Evolutionary conservation across 306 rosid species (phyloP).

Genomic region (Argentina anserina): DNA sequence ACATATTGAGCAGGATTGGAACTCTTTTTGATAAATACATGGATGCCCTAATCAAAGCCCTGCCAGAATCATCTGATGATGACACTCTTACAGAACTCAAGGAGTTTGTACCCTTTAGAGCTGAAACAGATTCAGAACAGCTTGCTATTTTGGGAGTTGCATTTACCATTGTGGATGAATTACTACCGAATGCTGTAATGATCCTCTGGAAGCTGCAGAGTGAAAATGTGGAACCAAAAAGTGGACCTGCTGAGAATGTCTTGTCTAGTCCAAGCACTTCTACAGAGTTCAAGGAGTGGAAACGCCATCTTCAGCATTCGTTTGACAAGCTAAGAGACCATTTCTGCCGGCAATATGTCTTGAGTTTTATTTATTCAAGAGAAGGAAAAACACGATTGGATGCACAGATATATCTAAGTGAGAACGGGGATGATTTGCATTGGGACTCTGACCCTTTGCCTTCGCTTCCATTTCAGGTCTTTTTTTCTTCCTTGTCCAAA

Average conservation of each 20-base stretch:
- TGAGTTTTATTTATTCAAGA: conserved; percentile 91
- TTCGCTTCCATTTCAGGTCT: conserved; percentile 98
- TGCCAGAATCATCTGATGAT: conserved; percentile 91
- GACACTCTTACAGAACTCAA: conserved; percentile 77
- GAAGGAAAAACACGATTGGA: conserved; percentile 84
- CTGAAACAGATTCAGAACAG: conserved; percentile 94
- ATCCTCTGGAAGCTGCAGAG: conserved; percentile 62
- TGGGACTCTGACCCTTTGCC: conserved; percentile 71
- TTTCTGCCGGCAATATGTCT: conserved; percentile 83
- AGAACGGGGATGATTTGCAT: conserved; percentile 56
- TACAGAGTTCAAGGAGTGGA: conserved; percentile 87
- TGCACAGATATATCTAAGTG: conserved; percentile 73
- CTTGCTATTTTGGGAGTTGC: conserved; percentile 86
- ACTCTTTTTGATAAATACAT: conserved; percentile 82
- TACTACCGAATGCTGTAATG: conserved; percentile 70
- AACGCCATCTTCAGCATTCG: conserved; percentile 83
- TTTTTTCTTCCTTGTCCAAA: conserved; percentile 19
- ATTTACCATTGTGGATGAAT: conserved; percentile 79
- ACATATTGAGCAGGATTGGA: conserved; percentile 56
- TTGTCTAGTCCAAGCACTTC: conserved; percentile 46
- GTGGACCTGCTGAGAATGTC: conserved; percentile 42
- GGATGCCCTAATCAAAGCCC: conserved; percentile 77
- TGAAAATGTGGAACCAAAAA: conserved; percentile 49
- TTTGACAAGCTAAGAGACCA: conserved; percentile 96
- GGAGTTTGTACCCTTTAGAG: conserved; percentile 67